Base-by-base conservation (phyloP, 257 asterid species). In the Knoxia roxburghii region DNA sequence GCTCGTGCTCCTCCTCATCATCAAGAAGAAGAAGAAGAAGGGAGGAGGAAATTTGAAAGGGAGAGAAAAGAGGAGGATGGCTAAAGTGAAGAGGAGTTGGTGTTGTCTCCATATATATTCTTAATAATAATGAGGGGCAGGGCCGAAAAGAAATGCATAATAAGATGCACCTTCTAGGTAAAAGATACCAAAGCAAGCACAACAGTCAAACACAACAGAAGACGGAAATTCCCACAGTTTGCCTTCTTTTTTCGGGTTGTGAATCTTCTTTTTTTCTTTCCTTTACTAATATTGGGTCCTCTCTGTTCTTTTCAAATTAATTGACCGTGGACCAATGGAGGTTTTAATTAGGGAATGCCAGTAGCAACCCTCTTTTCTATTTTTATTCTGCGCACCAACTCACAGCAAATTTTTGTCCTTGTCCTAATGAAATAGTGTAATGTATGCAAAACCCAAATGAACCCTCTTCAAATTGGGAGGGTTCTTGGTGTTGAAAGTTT, bases 311-410 rank as follows among this genome's bases (percentile, higher is more conserved):
- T 23, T 33, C 61, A 32, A 52, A 39, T 32, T 50, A 0, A 49
- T 70, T 75, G 70, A 75, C 73, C 65, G 62, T 70, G 48, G 76
- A 75, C 76, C 68, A 66, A 45, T 17, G 21, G 30, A 56, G 39
- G 56, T 37, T 73, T 67, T 58, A 6, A 41, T 68, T 60, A 41
- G 52, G 21, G 12, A 20, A 50, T 40, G 23, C n/a, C 18, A 65
- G 14, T 48, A 12, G 20, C 63, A 4, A 3, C 45, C 32, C 0
- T 15, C 4, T 30, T 20, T 30, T 0, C 45, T 23, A 10, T 20
- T 15, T 18, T 18, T 12, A 30, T n/a, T 6, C 27, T 48, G 53
- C 53, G 2, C 9, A 48, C 53, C 53, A 15, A 48, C 43, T 60
- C 49, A 37, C 49, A 9, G 37, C 41, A 37, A 37, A 37, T 4